These are phyloP conservation scores for Ganoderma meredithae DNA, from an alignment of 1,284 basidiomycete genomes.

Conservation along the genomic window DNA sequence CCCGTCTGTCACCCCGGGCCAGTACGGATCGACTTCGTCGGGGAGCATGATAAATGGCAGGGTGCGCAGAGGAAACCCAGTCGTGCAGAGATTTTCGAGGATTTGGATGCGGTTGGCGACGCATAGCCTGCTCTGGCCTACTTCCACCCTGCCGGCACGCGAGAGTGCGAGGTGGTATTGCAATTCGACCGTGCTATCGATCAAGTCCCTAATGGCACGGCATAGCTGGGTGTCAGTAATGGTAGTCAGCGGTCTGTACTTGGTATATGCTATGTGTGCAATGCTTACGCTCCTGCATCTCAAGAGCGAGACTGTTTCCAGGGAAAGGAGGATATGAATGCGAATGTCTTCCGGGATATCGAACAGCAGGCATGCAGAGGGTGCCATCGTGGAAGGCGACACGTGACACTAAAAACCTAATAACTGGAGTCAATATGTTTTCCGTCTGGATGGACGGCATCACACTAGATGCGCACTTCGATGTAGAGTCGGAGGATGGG, in stretches of 20 bases:
- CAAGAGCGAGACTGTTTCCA: background rate
- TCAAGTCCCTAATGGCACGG: background rate
- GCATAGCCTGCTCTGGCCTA: background rate
- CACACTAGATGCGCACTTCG: no score
- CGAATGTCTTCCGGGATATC: conserved; percentile 2
- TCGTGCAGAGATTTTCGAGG: background rate
- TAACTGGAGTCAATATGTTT: no score
- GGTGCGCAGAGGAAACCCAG: background rate
- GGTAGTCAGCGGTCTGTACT: background rate
- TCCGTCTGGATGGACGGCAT: no score
- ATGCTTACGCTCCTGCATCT: background rate
- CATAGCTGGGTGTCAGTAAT: background rate
- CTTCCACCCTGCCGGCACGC: background rate
- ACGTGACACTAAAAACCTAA: no score
- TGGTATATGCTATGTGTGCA: background rate
- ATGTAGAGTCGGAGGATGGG: no score
- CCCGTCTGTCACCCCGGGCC: background rate
- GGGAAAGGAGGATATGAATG: background rate
- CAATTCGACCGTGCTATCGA: background rate
- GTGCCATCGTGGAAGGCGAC: background rate
- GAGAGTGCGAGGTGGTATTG: background rate
- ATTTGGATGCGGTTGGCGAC: background rate
- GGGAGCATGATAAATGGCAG: background rate
- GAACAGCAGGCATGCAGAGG: background rate
- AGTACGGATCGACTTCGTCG: background rate